Conservation (phyloP, 2,329 filamentous ascomycete genomes). For the Ophiocordyceps australis region DNA sequence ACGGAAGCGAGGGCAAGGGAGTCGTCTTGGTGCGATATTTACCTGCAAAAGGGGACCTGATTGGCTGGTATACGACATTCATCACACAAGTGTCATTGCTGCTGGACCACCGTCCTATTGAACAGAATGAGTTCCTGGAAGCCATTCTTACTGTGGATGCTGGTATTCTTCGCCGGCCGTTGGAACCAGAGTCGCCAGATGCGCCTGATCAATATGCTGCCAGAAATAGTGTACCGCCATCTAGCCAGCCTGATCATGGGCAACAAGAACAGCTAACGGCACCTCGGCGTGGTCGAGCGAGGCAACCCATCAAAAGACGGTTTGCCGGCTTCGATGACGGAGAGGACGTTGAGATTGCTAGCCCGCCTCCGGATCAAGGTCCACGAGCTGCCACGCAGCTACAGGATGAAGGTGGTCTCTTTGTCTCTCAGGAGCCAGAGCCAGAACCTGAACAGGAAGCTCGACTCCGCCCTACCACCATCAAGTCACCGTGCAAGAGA, state of each 20-base stretch:
- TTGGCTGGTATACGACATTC: slow-evolving; percentile 53
- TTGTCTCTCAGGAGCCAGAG: slow-evolving; percentile 33
- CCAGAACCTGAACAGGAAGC: too few species aligned
- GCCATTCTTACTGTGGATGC: slow-evolving; percentile 72
- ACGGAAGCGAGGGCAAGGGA: slow-evolving; percentile 46
- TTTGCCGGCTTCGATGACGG: slow-evolving; percentile 56
- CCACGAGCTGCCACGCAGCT: neutral
- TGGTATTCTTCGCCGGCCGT: slow-evolving; percentile 47
- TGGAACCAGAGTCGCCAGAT: slow-evolving; percentile 37
- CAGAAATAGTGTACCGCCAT: too few species aligned
- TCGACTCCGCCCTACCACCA: too few species aligned
- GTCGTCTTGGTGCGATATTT: slow-evolving; percentile 64
- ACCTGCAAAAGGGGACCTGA: slow-evolving; percentile 31
- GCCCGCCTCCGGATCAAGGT: slow-evolving; percentile 4
- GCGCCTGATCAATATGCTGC: too few species aligned
- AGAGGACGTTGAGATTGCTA: slow-evolving; percentile 20
- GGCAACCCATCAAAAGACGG: slow-evolving; percentile 28
- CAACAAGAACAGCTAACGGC: slow-evolving; percentile 4
- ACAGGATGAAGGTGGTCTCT: slow-evolving; percentile 26
- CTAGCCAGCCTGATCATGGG: neutral
- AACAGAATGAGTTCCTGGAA: slow-evolving; percentile 84
- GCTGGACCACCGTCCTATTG: slow-evolving; percentile 65
- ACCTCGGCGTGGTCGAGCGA: slow-evolving; percentile 8
- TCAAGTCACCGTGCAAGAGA: slow-evolving; percentile 24
- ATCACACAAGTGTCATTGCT: slow-evolving; percentile 49